Conservation (phyloP, 345 rosid species). For the Hibiscus trionum region DNA sequence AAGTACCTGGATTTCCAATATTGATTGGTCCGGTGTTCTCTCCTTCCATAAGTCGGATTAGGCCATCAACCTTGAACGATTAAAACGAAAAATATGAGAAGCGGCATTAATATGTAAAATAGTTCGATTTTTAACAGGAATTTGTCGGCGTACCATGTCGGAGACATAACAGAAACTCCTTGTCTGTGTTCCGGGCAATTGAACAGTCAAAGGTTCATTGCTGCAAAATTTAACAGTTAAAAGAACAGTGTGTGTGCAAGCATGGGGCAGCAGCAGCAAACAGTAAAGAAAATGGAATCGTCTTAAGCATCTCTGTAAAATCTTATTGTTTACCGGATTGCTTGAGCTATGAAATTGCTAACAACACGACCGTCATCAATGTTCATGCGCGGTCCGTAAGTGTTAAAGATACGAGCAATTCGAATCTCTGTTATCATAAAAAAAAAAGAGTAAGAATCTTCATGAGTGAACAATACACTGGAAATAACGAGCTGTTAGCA, state of each 20-base stretch:
- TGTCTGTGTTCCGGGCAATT: conserved; percentile 92
- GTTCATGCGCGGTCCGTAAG: conserved; percentile 96
- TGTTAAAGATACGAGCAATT: conserved; percentile 89
- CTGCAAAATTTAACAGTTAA: conserved; percentile 26
- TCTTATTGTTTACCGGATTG: conserved; percentile 50
- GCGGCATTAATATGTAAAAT: background rate
- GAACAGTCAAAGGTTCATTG: conserved; percentile 81
- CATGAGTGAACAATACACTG: background rate
- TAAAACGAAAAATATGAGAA: background rate
- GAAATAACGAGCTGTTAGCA: background rate
- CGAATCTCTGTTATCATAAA: conserved; percentile 45
- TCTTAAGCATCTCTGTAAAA: background rate
- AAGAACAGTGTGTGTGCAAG: background rate
- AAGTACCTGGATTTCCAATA: conserved; percentile 73
- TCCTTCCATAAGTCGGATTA: conserved; percentile 91
- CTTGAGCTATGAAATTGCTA: conserved; percentile 96
- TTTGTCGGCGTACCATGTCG: conserved; percentile 58
- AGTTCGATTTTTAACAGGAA: background rate
- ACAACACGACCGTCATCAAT: conserved; percentile 96
- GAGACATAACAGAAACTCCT: conserved; percentile 96
- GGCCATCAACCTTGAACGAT: conserved; percentile 70
- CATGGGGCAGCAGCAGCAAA: background rate
- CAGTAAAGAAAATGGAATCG: background rate
- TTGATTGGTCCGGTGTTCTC: conserved; percentile 87
- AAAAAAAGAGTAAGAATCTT: background rate